Evolutionary conservation across 2,329 filamentous ascomycete genomes (phyloP), one percentile per base, ranked within the genome.

Genomic region (Neonectria neomacrospora): DNA sequence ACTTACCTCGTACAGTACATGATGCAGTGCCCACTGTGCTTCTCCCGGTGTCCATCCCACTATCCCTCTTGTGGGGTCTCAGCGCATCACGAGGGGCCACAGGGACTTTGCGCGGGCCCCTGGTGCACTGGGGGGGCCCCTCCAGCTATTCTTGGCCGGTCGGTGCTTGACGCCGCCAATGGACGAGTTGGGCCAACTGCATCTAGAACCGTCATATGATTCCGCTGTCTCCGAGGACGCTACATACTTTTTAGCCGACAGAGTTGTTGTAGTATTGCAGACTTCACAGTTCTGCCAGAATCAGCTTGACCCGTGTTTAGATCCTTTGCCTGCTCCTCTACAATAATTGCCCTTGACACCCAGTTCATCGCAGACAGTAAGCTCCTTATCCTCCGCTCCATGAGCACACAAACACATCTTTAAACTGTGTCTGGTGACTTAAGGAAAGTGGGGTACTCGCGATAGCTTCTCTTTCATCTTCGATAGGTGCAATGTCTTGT

Each of bases 201-300:
- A 59, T 61, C 54, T 60, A 57, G 54, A 52, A 26, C 34, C 47
- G 45, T 63, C 63, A 58, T 65, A 28, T 65, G 63, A 65, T 52
- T 6, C 50, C 32, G 37, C 37, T 48, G 45, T 52, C 53, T 18
- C 53, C 47, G 32, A 28, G 34, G 20, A 30, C 22, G 26, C 37
- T 34, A 23, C 47, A 41, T 41, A 32, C 47, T 10, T 18, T 5
- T 41, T 11, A 20, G 20, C 16, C 37, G 37, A 20, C 37, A 41
- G 9, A 41, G n/a, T 41, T 41, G 37, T 11, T 18, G 37, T 4
- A 41, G 12, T 26, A 26, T 26, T 20, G 37, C n/a, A 18, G 20
- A 9, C 14, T n/a, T 37, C 14, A n/a, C 34, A 37, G 34, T 16
- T 8, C 14, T n/a, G 34, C 14, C 14, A 37, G 34, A 37, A n/a